Evolutionary conservation across 495 filamentous ascomycete species (phyloP), one percentile per base, ranked within the genome.

Genomic region (Trichoderma gamsii): DNA sequence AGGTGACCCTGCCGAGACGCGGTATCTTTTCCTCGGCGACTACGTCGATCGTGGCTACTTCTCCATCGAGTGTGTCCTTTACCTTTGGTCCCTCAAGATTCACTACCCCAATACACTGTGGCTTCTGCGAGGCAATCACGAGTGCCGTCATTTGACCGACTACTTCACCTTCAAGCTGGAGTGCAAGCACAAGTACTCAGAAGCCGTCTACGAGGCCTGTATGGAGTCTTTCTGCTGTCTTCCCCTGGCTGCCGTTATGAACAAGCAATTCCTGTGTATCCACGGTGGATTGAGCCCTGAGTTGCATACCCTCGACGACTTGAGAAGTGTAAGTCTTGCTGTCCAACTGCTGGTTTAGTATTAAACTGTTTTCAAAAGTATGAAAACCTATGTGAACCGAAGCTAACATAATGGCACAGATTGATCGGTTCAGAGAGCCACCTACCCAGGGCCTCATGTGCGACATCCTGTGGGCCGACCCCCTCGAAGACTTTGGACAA

Each of bases 161-260:
- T 99, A 99, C 83, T 99, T 99, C 82, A 99, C 95, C 65, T 99
- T 99, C 83, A 97, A 98, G 84, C 85, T 99, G 67, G 95, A 99
- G 79, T 99, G 95, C 83, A 96, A 95, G 81, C 93, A 99, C 85
- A 99, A 99, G 75, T 99, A 99, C 79, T 96, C 91, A 64, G 95
- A 97, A 79, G 85, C 85, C 71, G 88, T 99, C 69, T 99, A 99
- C 77, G 95, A 99, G 78, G 95, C 95, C 46, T 97, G 95, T 80
- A 94, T 97, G 87, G 92, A 97, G 69, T 94, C 95, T 41, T 99
- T 99, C 85, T 99, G 95, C 77, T 83, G 89, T 72, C 83, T 99
- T 72, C 95, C 95, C 63, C 83, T 99, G 76, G 95, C 95, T 70
- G 95, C 95, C 21, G 88, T 99, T 69, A 99, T 99, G 95, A 99